These are phyloP conservation scores for Penicillium taxi DNA, from an alignment of 495 filamentous ascomycete genomes.

Conservation along the genomic window DNA sequence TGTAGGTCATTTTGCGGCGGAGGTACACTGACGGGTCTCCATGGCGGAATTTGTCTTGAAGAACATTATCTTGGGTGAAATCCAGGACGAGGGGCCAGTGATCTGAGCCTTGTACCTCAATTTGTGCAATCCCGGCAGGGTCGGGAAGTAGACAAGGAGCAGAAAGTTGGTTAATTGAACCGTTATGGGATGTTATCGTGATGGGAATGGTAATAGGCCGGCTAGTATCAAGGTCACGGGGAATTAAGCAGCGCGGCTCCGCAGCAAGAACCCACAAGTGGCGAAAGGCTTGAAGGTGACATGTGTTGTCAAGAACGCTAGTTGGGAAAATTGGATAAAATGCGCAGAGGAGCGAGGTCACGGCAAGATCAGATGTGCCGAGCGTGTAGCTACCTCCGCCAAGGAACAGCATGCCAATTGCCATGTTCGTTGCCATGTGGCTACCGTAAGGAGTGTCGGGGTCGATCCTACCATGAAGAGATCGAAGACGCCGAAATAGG, in stretches of 20 bases:
- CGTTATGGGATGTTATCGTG: slow-evolving; percentile 44
- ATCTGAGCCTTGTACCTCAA: slow-evolving; percentile 60
- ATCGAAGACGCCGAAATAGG: slow-evolving; percentile 82
- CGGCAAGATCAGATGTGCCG: slow-evolving; percentile 77
- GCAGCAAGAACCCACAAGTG: slow-evolving; percentile 96
- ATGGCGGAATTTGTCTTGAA: slow-evolving; percentile 58
- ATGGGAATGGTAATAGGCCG: slow-evolving; percentile 71
- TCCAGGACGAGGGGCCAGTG: slow-evolving; percentile 85
- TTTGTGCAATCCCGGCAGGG: slow-evolving; percentile 54
- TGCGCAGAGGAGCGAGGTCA: slow-evolving; percentile 77
- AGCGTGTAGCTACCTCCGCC: slow-evolving; percentile 89
- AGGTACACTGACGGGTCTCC: slow-evolving; percentile 72
- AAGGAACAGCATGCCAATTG: slow-evolving; percentile 84
- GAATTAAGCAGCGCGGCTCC: slow-evolving; percentile 79
- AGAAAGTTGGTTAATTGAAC: slow-evolving; percentile 30
- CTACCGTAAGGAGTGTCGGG: slow-evolving; percentile 82
- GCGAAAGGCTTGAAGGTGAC: slow-evolving; percentile 91
- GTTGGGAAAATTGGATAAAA: slow-evolving; percentile 92
- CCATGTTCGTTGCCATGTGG: slow-evolving; percentile 86
- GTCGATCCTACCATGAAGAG: slow-evolving; percentile 82
- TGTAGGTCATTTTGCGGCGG: slow-evolving; percentile 64
- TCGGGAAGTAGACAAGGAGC: slow-evolving; percentile 85
- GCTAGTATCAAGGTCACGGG: slow-evolving; percentile 74
- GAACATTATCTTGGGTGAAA: slow-evolving; percentile 55
- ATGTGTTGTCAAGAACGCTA: slow-evolving; percentile 82